Evolutionary conservation across 1,284 basidiomycete genomes (phyloP).

Genomic region (Heterobasidion parviporum): DNA sequence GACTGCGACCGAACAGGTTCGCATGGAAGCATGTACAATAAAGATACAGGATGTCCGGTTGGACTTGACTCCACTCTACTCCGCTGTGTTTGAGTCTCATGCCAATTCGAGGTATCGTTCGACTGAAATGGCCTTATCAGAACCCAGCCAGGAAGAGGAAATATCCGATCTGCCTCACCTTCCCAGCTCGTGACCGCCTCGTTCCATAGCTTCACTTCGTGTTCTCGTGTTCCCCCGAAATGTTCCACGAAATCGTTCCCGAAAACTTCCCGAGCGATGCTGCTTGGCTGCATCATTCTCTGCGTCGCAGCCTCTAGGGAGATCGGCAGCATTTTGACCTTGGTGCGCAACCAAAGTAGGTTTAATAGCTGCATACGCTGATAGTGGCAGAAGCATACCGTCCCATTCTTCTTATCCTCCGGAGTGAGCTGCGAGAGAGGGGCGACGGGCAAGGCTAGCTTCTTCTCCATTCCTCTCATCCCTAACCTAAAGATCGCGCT

Average conservation of each 20-base stretch:
- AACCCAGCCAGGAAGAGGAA: not conserved
- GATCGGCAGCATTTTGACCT: slow-evolving; percentile 68
- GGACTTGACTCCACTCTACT: not conserved
- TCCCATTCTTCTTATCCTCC: slow-evolving; percentile 48
- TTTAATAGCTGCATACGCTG: too few relatives aligned
- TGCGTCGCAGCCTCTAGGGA: slow-evolving; percentile 76
- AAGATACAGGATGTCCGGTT: not conserved
- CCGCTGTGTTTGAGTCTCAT: slow-evolving; percentile 22
- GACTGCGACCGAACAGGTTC: not conserved
- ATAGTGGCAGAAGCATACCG: slow-evolving; percentile 26
- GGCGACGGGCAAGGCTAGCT: slow-evolving; percentile 58
- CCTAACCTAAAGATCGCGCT: slow-evolving; percentile 85
- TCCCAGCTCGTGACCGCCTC: slow-evolving; percentile 93
- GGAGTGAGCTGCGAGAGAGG: slow-evolving; percentile 59
- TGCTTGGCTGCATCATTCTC: slow-evolving; percentile 70
- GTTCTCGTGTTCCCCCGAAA: slow-evolving; percentile 84
- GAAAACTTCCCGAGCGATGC: slow-evolving; percentile 81
- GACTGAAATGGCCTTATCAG: slow-evolving; percentile 35
- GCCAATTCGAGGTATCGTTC: slow-evolving; percentile 81
- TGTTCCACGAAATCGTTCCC: slow-evolving; percentile 91
- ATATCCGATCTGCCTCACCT: slow-evolving; percentile 39
- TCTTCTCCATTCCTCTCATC: slow-evolving; percentile 78
- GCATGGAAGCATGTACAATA: not conserved
- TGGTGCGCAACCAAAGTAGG: not conserved
- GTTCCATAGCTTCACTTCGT: slow-evolving; percentile 83